Evolutionary conservation across 352 stramenopile species (phyloP), one percentile per base, ranked within the genome.

Genomic region (Phytopythium montanum): DNA sequence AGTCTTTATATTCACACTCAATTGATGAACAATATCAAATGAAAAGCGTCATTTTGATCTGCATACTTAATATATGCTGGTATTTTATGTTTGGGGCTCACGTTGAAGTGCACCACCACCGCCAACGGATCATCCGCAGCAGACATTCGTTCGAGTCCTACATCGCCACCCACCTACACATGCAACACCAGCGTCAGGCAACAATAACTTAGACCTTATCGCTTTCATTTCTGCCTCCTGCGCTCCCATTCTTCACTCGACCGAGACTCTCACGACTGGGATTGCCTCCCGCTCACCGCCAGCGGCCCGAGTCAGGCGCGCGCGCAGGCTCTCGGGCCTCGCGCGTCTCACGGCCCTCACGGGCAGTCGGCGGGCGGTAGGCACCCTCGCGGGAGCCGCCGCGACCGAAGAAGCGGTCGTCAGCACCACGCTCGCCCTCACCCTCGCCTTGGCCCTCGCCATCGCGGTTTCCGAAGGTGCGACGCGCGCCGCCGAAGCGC

Each of bases 291-390:
- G 33, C 59, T 68, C 82, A 90, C 79, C 80, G 81, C 80, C 80
- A 90, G 39, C 77, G 76, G 23, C 79, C 79, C 60, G 76, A 87
- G 44, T 90, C 77, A 31, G 77, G 80, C 14, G 80, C 77, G 31
- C 77, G 77, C 26, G 65, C 50, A 42, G 38, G 29, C 45, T 83
- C 75, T 23, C 77, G 75, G 2, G 26, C 58, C 33, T 76, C 68
- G 39, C 73, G 73, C 25, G 53, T 19, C 21, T 65, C 59, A 14
- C 60, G 51, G 57, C 60, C 64, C 31, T 75, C 65, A 16, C 63
- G 72, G 54, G 54, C 66, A 23, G 70, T 70, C 54, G 73, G 76
- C n/a, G 76, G 62, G n/a, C 76, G 76, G 66, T 87, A 85, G n/a
- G 76, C 72, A 28, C 68, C 65, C 67, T 85, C 79, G 60, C 77